phyloP scores from a whole-genome alignment of 345 rosid genomes.

The Rhodamnia argentea region DNA sequence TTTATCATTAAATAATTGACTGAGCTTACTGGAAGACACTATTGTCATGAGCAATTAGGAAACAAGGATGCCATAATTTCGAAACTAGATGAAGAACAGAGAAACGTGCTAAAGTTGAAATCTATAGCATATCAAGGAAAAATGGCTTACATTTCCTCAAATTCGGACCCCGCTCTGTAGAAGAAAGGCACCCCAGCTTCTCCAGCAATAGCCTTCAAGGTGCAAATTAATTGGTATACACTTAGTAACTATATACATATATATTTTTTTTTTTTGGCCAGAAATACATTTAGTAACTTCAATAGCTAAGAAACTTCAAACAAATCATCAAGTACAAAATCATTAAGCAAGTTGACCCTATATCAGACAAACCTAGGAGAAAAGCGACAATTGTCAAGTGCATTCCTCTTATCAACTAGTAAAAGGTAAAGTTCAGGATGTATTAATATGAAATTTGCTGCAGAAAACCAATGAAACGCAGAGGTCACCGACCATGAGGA shows the following conservation, averaged over 20 bases:
- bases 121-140: neutral
- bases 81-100: neutral
- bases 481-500: neutral
- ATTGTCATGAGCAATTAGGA: neutral
- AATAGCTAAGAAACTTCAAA: neutral
- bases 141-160: slow-evolving; percentile 92
- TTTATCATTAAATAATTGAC: neutral
- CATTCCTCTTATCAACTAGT: neutral
- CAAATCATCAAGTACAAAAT: neutral
- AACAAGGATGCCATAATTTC: neutral
- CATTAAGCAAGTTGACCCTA: neutral
- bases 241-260: neutral
- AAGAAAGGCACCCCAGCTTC: slow-evolving; percentile 99
- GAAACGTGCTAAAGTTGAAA: neutral
- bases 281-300: neutral
- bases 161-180: slow-evolving; percentile 98
- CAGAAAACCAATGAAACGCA: neutral
- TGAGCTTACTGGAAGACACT: neutral
- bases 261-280: too few relatives aligned
- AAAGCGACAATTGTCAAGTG: neutral
- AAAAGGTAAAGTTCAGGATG: neutral
- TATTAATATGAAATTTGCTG: neutral
- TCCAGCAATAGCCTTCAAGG: slow-evolving; percentile 93
- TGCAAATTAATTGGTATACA: neutral
- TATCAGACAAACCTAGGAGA: neutral